Conservation (phyloP, 179 eudicot genomes). For the Beta corolliflora region DNA sequence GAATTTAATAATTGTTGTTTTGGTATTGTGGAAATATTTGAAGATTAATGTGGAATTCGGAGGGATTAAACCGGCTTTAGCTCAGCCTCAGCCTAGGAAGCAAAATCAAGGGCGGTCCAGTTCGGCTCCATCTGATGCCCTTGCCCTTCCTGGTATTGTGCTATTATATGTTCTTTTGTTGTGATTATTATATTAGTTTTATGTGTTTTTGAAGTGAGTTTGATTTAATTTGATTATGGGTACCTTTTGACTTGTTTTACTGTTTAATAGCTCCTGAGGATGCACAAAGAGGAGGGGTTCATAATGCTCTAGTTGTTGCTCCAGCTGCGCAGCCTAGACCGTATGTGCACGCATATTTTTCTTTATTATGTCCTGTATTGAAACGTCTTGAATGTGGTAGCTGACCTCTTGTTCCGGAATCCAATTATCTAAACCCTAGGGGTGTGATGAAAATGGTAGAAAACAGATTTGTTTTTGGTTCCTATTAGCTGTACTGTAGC, state of each 20-base stretch:
- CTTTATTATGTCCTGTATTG: not conserved
- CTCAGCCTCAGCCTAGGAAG: constrained; percentile 36
- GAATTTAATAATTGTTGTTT: not conserved
- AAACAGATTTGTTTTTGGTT: too few relatives aligned
- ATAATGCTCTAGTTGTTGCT: constrained; percentile 57
- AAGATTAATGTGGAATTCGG: constrained; percentile 71
- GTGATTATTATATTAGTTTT: not conserved
- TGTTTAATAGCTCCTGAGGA: constrained; percentile 57
- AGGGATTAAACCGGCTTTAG: constrained; percentile 45
- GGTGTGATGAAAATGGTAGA: too few relatives aligned
- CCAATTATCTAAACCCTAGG: too few relatives aligned
- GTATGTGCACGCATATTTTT: constrained; percentile 39
- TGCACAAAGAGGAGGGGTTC: constrained; percentile 53
- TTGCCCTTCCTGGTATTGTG: constrained; percentile 77
- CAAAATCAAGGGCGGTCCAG: constrained; percentile 38
- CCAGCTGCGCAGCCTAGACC: constrained; percentile 60
- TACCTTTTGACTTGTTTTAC: not conserved
- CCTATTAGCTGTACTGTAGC: too few relatives aligned
- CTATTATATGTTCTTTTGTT: too few relatives aligned
- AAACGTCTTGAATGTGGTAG: too few relatives aligned
- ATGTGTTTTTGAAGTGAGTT: not conserved
- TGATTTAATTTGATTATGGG: not conserved
- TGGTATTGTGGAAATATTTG: constrained; percentile 14
- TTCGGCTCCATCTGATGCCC: constrained; percentile 51
- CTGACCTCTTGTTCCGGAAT: too few relatives aligned